Evolutionary conservation across 2,329 filamentous ascomycete species (phyloP).

Genomic region (Penicillium sp.): DNA sequence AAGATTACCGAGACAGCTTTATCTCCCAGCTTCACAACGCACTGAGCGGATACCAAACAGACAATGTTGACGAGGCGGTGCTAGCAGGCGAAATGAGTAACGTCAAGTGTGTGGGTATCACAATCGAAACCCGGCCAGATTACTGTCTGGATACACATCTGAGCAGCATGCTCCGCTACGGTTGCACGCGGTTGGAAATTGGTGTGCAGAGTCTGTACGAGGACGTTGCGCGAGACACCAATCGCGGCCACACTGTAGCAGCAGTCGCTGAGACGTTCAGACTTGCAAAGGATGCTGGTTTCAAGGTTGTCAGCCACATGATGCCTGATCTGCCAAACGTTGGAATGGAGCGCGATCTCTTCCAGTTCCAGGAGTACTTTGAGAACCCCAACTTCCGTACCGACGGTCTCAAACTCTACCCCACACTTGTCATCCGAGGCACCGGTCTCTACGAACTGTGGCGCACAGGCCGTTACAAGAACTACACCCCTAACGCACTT

Average conservation of each 20-base stretch:
- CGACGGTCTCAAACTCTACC: constrained; percentile 96
- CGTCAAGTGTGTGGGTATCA: constrained; percentile 96
- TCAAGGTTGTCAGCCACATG: constrained; percentile 99
- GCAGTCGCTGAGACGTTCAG: constrained; percentile 96
- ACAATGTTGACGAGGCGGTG: constrained; percentile 92
- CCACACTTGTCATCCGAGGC: constrained; percentile 92
- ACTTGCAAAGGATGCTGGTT: constrained; percentile 94
- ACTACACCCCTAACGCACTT: constrained; percentile 95
- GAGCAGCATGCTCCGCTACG: constrained; percentile 94
- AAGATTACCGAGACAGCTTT: constrained; percentile 87
- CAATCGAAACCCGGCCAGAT: constrained; percentile 94
- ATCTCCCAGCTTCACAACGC: constrained; percentile 96
- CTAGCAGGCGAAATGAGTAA: constrained; percentile 94
- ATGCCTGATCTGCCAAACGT: constrained; percentile 99
- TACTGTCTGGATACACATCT: constrained; percentile 96
- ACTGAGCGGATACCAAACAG: constrained; percentile 90
- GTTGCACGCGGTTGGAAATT: constrained; percentile 89
- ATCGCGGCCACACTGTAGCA: constrained; percentile 92
- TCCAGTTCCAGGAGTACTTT: constrained; percentile 97
- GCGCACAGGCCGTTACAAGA: constrained; percentile 95
- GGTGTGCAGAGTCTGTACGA: constrained; percentile 97
- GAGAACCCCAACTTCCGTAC: constrained; percentile 94
- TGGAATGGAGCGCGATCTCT: constrained; percentile 94
- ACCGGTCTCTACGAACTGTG: constrained; percentile 96
- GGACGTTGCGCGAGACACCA: constrained; percentile 96